Evolutionary conservation across 495 filamentous ascomycete species (phyloP).

Genomic region (Parmelia sp.): DNA sequence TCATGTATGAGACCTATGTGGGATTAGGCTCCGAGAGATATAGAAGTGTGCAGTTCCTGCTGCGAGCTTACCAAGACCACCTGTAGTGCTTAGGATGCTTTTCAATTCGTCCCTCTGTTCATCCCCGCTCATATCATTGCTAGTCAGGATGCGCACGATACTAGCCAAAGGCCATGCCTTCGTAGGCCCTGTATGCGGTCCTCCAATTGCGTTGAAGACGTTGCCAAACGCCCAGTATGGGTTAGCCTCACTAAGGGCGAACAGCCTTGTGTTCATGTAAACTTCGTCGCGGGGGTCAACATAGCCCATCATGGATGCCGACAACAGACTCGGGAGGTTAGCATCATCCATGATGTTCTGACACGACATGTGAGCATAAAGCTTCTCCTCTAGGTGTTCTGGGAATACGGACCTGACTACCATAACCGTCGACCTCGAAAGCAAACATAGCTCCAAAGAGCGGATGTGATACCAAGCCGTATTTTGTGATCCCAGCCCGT

Average conservation of each 20-base stretch:
- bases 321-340: constrained; percentile 53
- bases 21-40: neutral
- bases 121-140: constrained; percentile 36
- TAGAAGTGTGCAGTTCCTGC: neutral
- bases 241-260: constrained; percentile 45
- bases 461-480: constrained; percentile 44
- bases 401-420: constrained; percentile 19
- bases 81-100: constrained; percentile 47
- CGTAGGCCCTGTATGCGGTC: constrained; percentile 51
- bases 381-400: neutral
- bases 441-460: constrained; percentile 48
- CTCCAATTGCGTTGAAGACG: constrained; percentile 48
- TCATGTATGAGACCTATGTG: constrained; percentile 46
- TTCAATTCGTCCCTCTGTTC: constrained; percentile 45
- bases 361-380: constrained; percentile 11
- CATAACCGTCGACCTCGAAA: constrained; percentile 57
- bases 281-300: constrained; percentile 36
- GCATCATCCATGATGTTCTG: constrained; percentile 56
- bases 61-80: constrained; percentile 38
- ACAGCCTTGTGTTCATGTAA: constrained; percentile 46
- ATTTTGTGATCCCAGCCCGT: constrained; percentile 44
- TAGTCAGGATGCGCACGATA: constrained; percentile 53
- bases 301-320: constrained; percentile 49
- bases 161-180: constrained; percentile 54
- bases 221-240: constrained; percentile 54